Percentiles rank a stretch among this genome's conserved stretches.
These are phyloP conservation scores for Sporormia fimetaria DNA, from an alignment of 495 filamentous ascomycete species.

Conservation along the genomic window DNA sequence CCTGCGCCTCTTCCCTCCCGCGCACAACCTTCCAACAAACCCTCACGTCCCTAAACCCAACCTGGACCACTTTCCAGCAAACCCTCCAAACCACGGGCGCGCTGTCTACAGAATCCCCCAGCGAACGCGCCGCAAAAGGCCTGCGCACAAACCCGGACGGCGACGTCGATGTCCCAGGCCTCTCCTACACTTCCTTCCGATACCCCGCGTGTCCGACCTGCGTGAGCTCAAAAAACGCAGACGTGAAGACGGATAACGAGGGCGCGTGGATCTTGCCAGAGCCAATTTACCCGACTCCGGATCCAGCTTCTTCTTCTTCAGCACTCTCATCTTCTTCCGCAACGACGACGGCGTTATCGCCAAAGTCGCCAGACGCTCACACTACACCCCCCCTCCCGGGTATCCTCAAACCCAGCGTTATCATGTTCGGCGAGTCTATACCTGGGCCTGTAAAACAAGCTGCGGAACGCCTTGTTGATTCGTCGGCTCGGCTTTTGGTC, in stretches of 20 bases:
- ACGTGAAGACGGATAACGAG: too few relatives aligned
- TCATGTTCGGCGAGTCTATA: slow-evolving; percentile 94
- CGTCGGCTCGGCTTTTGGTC: slow-evolving; percentile 60
- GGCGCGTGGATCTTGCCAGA: too few relatives aligned
- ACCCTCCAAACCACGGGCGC: slow-evolving; percentile 61
- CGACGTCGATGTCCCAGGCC: slow-evolving; percentile 82
- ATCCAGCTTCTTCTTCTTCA: too few relatives aligned
- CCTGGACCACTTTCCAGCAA: slow-evolving; percentile 68
- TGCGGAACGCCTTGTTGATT: slow-evolving; percentile 72
- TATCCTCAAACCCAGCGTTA: slow-evolving; percentile 79
- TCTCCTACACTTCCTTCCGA: slow-evolving; percentile 77
- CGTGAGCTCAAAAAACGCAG: too few relatives aligned
- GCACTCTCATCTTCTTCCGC: too few relatives aligned
- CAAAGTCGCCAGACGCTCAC: slow-evolving; percentile 64
- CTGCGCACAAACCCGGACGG: slow-evolving; percentile 86
- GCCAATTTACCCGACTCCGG: too few relatives aligned
- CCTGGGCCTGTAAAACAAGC: slow-evolving; percentile 49
- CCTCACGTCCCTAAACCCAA: slow-evolving; percentile 70
- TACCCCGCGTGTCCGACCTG: slow-evolving; percentile 86
- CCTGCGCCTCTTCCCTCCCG: slow-evolving; percentile 38
- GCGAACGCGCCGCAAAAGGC: slow-evolving; percentile 54
- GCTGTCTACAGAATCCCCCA: slow-evolving; percentile 63
- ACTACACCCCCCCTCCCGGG: slow-evolving; percentile 54
- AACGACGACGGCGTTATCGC: too few relatives aligned
- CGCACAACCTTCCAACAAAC: slow-evolving; percentile 63